Percentiles rank a stretch among this genome's conserved stretches.
phyloP scores from a whole-genome alignment of 2,329 filamentous ascomycete genomes.

The Pseudopithomyces maydicus region DNA sequence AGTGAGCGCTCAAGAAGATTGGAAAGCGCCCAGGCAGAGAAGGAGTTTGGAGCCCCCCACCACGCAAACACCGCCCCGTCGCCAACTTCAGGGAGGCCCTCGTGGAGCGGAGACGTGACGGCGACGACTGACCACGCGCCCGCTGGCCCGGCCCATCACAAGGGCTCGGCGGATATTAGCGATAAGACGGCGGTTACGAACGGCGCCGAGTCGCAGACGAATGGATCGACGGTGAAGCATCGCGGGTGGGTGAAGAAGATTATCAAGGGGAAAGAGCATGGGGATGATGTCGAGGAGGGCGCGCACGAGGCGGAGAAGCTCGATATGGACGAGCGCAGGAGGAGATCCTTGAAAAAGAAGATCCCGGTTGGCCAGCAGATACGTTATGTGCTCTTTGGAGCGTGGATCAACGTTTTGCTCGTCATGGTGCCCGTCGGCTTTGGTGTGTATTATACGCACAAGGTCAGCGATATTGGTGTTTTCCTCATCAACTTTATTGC shows the following conservation, averaged over 20 bases:
- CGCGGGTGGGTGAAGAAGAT: slow-evolving; percentile 40
- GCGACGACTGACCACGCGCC: slow-evolving; percentile 13
- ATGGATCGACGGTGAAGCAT: slow-evolving; percentile 22
- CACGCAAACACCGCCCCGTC: slow-evolving; percentile 41
- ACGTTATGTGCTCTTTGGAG: slow-evolving; percentile 75
- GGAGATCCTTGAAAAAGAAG: slow-evolving; percentile 37
- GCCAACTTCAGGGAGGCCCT: slow-evolving; percentile 20
- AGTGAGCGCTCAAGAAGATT: slow-evolving; percentile 33
- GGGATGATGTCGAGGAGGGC: slow-evolving; percentile 19
- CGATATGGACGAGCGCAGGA: slow-evolving; percentile 37
- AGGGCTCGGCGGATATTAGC: slow-evolving; percentile 25
- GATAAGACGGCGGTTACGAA: slow-evolving; percentile 27
- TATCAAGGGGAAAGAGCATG: slow-evolving; percentile 30
- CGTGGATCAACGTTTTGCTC: slow-evolving; percentile 85
- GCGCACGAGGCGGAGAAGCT: slow-evolving; percentile 28
- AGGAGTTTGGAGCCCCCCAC: slow-evolving; percentile 33
- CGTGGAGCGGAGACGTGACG: slow-evolving; percentile 11
- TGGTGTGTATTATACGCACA: slow-evolving; percentile 68
- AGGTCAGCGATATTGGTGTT: slow-evolving; percentile 50
- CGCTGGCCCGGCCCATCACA: slow-evolving; percentile 11
- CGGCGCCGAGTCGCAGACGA: not conserved
- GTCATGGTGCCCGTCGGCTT: slow-evolving; percentile 79
- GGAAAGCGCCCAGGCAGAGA: slow-evolving; percentile 29
- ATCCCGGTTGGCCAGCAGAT: slow-evolving; percentile 59
- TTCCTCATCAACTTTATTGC: slow-evolving; percentile 94